Evolutionary conservation across 257 asterid genomes (phyloP).

Genomic region (Scutellaria barbata): DNA sequence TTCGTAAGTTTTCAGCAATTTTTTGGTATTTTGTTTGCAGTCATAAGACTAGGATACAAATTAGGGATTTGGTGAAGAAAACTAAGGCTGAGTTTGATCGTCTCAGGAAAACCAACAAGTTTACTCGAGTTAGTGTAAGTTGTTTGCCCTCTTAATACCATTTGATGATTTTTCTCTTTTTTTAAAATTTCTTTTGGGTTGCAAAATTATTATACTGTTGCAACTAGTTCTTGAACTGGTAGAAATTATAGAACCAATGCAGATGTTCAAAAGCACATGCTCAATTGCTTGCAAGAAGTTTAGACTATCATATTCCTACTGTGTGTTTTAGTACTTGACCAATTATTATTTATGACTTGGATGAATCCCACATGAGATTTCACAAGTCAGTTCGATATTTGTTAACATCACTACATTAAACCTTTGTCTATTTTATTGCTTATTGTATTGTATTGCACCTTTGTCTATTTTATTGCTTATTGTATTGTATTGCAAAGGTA

Average conservation of each 20-base stretch:
- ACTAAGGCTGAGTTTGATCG: constrained; percentile 48
- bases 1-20: neutral
- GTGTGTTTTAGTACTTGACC: neutral
- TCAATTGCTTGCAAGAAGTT: constrained; percentile 1
- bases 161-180: no score
- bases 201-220: neutral
- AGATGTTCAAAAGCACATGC: no score
- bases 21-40: constrained; percentile 21
- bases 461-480: no score
- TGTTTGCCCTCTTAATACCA: neutral
- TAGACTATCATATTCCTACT: neutral
- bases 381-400: constrained; percentile 1
- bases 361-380: neutral
- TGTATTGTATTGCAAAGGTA: no score
- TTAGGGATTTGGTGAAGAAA: constrained; percentile 48
- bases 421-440: constrained; percentile 35
- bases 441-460: no score
- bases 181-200: neutral
- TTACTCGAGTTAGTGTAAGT: constrained; percentile 40
- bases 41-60: constrained; percentile 43
- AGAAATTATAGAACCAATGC: neutral
- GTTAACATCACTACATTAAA: constrained; percentile 5
- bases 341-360: neutral
- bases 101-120: constrained; percentile 38
- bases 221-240: neutral